Base-by-base conservation (phyloP, 73 alveolate species). In the Paramecium tetraurelia region DNA sequence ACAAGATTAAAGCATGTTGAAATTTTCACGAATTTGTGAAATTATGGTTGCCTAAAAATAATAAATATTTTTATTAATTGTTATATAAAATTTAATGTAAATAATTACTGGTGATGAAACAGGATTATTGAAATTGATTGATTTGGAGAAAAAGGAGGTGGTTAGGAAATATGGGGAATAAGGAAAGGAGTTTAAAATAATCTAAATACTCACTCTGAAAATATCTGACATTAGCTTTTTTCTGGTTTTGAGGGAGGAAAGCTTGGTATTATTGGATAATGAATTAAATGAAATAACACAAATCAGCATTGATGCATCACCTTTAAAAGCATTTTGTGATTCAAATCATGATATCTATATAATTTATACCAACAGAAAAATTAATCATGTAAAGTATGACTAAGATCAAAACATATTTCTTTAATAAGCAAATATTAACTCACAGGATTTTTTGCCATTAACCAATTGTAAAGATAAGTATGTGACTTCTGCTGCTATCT, bases 41-140 rank as follows among this genome's bases (percentile, higher is more conserved):
- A 14, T 48, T 48, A 12, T 40, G 22, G 22, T 11, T 48, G 59
- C 24, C 8, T 48, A 48, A 48, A 48, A 48, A 48, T 48, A 48
- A 48, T 14, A 12, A 14, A 48, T 48, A 48, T 16, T 3, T 11
- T 11, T 50, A 4, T 10, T 53, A 53, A 4, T 53, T 53, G 11
- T 53, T 16, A 53, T 53, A 53, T 53, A n/a, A 5, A 63, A 9
- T 75, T 75, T 75, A 75, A 80, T 80, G 90, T 80, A 80, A 80
- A 80, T 80, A 44, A 80, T 80, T 80, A 44, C 90, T 44, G 90
- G 90, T 80, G 90, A 80, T 80, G 90, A 80, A 63, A 80, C 43
- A 44, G 90, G 90, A 80, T 20, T 80, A 44, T 40, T 80, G 43
- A 80, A 80, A 46, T 44, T 80, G 9, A 44, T 80, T 46, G 90